Percentiles rank a stretch among this genome's conserved stretches.
These are phyloP conservation scores for Linanthus parryae DNA, from an alignment of 148 eudicot genomes.

Conservation along the genomic window DNA sequence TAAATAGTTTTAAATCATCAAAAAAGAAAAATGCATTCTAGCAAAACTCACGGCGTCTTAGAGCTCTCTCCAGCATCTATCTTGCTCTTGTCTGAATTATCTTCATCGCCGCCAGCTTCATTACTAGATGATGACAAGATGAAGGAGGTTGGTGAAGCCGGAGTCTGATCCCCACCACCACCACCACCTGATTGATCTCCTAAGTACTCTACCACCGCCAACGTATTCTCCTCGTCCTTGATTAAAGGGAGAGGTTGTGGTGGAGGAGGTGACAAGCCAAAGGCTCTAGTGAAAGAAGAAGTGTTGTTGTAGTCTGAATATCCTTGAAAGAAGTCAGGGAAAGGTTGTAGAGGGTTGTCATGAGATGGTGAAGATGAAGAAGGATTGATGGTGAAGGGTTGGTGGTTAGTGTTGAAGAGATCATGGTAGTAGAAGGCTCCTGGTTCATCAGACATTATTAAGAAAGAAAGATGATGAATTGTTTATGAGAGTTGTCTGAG, in stretches of 20 bases:
- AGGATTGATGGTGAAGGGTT: conserved; percentile 9
- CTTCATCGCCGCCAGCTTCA: conserved; percentile 48
- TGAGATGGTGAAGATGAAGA: background rate
- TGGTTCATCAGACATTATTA: conserved; percentile 31
- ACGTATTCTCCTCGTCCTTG: conserved; percentile 14
- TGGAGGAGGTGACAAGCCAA: conserved; percentile 15
- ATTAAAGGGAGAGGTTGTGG: conserved; percentile 5
- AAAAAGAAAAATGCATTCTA: conserved; percentile 39
- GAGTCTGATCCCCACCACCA: conserved; percentile 14
- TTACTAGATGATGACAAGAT: conserved; percentile 52
- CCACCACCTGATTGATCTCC: conserved; percentile 1
- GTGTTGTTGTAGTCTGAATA: conserved; percentile 11
- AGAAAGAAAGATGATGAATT: conserved; percentile 2
- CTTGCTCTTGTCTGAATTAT: conserved; percentile 22
- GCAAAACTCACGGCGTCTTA: conserved; percentile 41
- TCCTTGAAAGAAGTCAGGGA: conserved; percentile 19
- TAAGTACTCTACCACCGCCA: conserved; percentile 8
- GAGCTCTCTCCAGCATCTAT: conserved; percentile 23
- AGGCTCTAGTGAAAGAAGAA: conserved; percentile 15
- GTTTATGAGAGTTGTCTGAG: conserved; percentile 11
- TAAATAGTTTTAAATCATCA: background rate
- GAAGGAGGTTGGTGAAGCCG: conserved; percentile 59
- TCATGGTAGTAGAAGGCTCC: conserved; percentile 27
- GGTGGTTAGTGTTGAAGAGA: conserved; percentile 16
- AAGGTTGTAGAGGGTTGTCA: conserved; percentile 14